phyloP scores from a whole-genome alignment of 225 moss, liverwort and hornwort genomes.

The Asterella californica region DNA sequence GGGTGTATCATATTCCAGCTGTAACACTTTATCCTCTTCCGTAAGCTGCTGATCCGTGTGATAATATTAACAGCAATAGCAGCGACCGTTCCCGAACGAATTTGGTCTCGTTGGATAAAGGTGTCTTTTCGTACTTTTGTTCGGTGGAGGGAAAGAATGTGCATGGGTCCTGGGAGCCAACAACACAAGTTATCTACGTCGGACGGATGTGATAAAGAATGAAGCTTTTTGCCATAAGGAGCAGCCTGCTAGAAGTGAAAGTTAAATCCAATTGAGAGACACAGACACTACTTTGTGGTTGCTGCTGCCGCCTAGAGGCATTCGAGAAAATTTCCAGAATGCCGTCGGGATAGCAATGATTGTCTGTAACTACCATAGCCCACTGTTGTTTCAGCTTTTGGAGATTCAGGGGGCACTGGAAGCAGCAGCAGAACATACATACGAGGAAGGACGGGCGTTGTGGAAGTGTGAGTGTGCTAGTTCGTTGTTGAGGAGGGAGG shows the following conservation, averaged over 20 bases:
- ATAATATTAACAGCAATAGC: background rate
- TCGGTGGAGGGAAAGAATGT: background rate
- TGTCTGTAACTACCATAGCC: background rate
- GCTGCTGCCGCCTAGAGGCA: background rate
- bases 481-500: no score
- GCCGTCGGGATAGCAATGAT: background rate
- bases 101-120: background rate
- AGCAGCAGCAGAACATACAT: background rate
- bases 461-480: no score
- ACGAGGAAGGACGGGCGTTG: background rate
- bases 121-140: background rate
- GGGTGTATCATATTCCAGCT: background rate
- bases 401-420: background rate
- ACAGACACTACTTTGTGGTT: background rate
- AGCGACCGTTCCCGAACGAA: background rate
- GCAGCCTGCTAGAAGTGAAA: background rate
- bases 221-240: background rate
- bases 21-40: background rate
- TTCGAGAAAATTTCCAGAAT: background rate
- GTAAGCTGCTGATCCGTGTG: background rate
- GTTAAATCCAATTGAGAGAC: background rate
- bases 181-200: background rate
- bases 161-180: background rate
- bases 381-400: slow-evolving; percentile 1
- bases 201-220: background rate